Evolutionary conservation across 805 yeast genomes (phyloP).

Genomic region (Schwanniomyces pseudopolymorphus): DNA sequence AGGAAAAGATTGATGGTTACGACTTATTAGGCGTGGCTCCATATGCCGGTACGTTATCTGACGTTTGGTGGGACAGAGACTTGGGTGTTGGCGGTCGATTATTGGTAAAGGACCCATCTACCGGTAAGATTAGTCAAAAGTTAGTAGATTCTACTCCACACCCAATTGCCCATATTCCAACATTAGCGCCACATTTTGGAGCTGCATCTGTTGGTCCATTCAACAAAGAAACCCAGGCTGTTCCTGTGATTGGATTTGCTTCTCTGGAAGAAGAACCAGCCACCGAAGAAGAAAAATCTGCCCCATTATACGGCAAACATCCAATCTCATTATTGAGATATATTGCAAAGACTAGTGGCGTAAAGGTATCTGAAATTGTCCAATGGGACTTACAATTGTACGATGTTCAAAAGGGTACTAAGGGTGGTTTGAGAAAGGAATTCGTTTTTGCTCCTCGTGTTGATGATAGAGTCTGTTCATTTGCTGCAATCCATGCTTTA

Average conservation of each 20-base stretch:
- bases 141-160: constrained; percentile 33
- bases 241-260: constrained; percentile 36
- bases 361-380: constrained; percentile 21
- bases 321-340: constrained; percentile 32
- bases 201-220: constrained; percentile 23
- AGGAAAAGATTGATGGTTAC: constrained; percentile 28
- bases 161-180: constrained; percentile 40
- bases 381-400: constrained; percentile 37
- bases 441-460: constrained; percentile 40
- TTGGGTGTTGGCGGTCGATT: constrained; percentile 42
- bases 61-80: constrained; percentile 42
- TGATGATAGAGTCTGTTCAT: constrained; percentile 44
- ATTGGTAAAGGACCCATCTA: constrained; percentile 17
- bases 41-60: constrained; percentile 35
- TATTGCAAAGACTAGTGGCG: constrained; percentile 22
- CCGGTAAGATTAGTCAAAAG: constrained; percentile 21
- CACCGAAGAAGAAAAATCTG: constrained; percentile 25
- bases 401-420: constrained; percentile 33
- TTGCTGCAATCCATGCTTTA: constrained; percentile 34
- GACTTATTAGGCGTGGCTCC: constrained; percentile 40
- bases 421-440: constrained; percentile 38
- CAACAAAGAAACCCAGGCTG: constrained; percentile 38
- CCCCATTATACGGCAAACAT: constrained; percentile 30
- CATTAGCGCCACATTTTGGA: constrained; percentile 41
- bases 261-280: constrained; percentile 11